These are phyloP conservation scores for Paecilomyces dactylethromorphus DNA, from an alignment of 2,329 filamentous ascomycete species.

Conservation along the genomic window DNA sequence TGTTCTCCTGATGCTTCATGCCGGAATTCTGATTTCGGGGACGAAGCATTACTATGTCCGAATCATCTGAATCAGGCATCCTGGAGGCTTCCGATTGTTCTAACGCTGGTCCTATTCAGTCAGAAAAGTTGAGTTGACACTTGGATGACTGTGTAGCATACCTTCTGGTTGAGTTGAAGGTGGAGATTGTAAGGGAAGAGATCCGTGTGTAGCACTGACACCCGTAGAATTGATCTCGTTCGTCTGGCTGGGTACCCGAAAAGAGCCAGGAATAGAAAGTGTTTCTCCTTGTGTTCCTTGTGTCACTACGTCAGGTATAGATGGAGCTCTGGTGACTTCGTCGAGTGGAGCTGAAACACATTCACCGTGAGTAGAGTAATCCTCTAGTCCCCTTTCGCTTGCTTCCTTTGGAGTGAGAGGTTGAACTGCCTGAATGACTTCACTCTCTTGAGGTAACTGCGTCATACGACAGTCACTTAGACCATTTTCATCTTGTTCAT, in stretches of 20 bases:
- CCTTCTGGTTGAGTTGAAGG: background rate
- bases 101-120: background rate
- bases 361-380: background rate
- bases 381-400: background rate
- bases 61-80: constrained; percentile 10
- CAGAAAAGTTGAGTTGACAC: background rate
- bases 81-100: background rate
- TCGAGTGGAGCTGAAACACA: background rate
- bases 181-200: background rate
- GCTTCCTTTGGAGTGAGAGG: background rate
- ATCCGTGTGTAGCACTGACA: background rate
- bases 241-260: background rate
- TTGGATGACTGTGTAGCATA: background rate
- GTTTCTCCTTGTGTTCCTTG: background rate
- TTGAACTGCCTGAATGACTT: background rate
- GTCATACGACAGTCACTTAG: background rate
- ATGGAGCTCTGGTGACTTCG: background rate
- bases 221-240: background rate
- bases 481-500: background rate
- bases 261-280: background rate
- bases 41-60: constrained; percentile 16
- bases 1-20: background rate
- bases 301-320: background rate
- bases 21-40: constrained; percentile 1
- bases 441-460: background rate